Evolutionary conservation across 176 grass and related monocot genomes (phyloP).

Genomic region (Zea luxurians): DNA sequence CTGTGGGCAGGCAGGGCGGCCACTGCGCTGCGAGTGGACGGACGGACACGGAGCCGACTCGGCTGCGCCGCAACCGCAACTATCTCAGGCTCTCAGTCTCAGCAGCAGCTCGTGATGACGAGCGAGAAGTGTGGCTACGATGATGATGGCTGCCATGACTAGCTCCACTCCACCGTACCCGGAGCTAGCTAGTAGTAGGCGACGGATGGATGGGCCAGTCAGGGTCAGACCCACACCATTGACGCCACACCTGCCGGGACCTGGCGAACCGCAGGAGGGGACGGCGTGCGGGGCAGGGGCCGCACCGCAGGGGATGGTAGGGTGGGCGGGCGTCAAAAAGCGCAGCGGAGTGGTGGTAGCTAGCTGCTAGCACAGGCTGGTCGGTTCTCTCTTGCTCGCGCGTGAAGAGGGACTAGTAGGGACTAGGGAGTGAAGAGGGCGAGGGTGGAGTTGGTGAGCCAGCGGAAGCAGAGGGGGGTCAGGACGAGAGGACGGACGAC

Average conservation of each 20-base stretch:
- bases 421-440: neutral
- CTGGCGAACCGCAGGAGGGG: neutral
- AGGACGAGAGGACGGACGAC: neutral
- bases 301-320: neutral
- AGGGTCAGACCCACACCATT: conserved; percentile 29
- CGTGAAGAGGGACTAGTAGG: too few species aligned
- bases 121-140: neutral
- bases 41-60: neutral
- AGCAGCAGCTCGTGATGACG: neutral
- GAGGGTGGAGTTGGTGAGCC: conserved; percentile 6
- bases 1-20: neutral
- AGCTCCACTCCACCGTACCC: neutral
- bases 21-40: too few species aligned
- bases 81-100: neutral
- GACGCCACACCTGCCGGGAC: conserved; percentile 12
- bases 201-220: neutral
- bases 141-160: conserved; percentile 35
- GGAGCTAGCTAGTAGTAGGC: neutral
- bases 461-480: conserved; percentile 7
- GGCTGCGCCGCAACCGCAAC: neutral
- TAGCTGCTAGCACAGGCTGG: neutral
- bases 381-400: neutral
- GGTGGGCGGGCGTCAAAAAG: neutral
- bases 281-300: neutral
- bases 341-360: neutral